A percentile compares a stretch with the other conserved stretches of the same genome.
Conservation (phyloP, 2,329 filamentous ascomycete genomes). For the Akanthomyces muscarius region DNA sequence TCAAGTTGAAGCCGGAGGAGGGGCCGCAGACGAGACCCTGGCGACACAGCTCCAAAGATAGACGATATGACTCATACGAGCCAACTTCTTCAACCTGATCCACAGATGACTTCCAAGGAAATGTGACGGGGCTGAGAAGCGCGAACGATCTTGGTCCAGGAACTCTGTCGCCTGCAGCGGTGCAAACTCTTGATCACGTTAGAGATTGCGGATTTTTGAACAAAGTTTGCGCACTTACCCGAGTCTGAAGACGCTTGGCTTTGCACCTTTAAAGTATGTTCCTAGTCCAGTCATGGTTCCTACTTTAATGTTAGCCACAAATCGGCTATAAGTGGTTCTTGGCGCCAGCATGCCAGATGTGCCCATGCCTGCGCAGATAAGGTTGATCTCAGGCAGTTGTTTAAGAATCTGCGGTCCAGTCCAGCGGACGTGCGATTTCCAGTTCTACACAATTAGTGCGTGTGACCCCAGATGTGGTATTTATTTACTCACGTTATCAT, state of each 20-base stretch:
- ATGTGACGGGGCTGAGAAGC: conserved; percentile 46
- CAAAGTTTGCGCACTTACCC: conserved; percentile 21
- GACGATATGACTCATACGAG: conserved; percentile 48
- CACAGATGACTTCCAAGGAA: conserved; percentile 54
- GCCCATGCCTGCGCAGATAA: conserved; percentile 55
- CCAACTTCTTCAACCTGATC: conserved; percentile 55
- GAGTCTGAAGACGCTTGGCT: conserved; percentile 43
- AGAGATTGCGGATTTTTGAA: rapidly evolving
- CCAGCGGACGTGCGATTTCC: conserved; percentile 53
- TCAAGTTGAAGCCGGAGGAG: conserved; percentile 56
- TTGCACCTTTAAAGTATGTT: conserved; percentile 46
- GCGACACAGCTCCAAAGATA: conserved; percentile 52
- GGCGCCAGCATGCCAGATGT: conserved; percentile 41
- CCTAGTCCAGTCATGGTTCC: conserved; percentile 47
- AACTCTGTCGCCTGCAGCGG: conserved; percentile 51
- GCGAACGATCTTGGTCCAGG: conserved; percentile 54
- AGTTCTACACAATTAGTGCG: conserved; percentile 36
- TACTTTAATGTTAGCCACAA: conserved; percentile 13
- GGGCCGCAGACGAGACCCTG: conserved; percentile 58
- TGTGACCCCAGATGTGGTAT: too few relatives aligned
- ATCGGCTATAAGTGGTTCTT: not conserved
- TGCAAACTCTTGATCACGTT: conserved; percentile 44
- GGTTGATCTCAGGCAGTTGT: conserved; percentile 52
- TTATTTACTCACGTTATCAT: conserved; percentile 33
- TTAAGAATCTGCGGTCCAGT: conserved; percentile 55